Percentiles rank a stretch among this genome's conserved stretches.
These are phyloP conservation scores for Lodderomyces theae DNA, from an alignment of 1,139 yeast species.

Conservation along the genomic window DNA sequence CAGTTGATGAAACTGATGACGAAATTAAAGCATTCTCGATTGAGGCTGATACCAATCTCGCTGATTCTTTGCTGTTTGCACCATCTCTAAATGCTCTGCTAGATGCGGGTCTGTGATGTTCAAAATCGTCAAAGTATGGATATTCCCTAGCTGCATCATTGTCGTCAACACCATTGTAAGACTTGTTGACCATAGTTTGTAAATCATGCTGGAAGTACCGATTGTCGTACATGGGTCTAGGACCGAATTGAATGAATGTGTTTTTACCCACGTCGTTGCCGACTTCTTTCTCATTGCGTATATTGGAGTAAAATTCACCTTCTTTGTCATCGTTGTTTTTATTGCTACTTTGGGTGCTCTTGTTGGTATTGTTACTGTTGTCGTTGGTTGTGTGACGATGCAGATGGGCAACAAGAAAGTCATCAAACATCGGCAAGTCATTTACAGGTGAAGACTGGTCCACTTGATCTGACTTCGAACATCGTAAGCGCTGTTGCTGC, in stretches of 20 bases:
- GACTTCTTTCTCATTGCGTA: background rate
- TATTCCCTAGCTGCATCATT: background rate
- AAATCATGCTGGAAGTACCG: background rate
- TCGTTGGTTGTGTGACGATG: conserved; percentile 3
- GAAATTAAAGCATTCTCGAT: background rate
- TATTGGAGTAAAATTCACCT: conserved; percentile 1
- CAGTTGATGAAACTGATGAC: conserved; percentile 24
- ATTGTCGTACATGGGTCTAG: background rate
- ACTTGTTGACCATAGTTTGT: background rate
- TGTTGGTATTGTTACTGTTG: background rate
- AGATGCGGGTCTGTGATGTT: background rate
- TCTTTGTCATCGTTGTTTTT: background rate
- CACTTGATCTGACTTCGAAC: background rate
- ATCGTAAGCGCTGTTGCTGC: conserved; percentile 1
- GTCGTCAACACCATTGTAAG: background rate
- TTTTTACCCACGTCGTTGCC: background rate
- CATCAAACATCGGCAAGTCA: conserved; percentile 15
- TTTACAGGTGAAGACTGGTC: conserved; percentile 1
- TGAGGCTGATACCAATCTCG: background rate
- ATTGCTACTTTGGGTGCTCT: background rate
- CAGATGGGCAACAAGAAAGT: conserved; percentile 15
- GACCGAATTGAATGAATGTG: background rate
- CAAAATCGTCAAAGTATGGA: background rate
- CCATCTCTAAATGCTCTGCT: background rate
- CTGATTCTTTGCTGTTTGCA: background rate